A percentile compares a stretch with the other conserved stretches of the same genome.
phyloP scores from a whole-genome alignment of 306 rosid genomes.

The Mimosa pudica region DNA sequence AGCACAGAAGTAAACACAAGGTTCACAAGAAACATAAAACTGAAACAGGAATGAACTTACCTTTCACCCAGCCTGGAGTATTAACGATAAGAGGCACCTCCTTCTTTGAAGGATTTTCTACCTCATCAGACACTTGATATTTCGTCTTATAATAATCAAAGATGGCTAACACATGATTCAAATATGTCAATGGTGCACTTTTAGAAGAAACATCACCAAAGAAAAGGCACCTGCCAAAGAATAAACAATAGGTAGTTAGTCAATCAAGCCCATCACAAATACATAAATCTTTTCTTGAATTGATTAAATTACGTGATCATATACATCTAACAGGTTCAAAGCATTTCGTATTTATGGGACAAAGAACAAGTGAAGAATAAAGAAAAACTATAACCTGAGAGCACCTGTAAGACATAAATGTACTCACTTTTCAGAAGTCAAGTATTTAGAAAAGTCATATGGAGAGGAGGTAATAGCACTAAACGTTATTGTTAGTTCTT shows the following conservation, averaged over 20 bases:
- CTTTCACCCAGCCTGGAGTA: constrained; percentile 98
- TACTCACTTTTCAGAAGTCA: not conserved
- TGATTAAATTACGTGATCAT: constrained; percentile 1
- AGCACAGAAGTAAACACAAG: constrained; percentile 25
- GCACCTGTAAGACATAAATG: not conserved
- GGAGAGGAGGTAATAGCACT: not conserved
- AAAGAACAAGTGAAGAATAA: not conserved
- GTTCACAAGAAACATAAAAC: constrained; percentile 10
- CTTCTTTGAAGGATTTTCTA: constrained; percentile 41
- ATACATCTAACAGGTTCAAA: constrained; percentile 13
- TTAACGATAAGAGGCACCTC: constrained; percentile 81
- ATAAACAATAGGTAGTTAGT: constrained; percentile 30
- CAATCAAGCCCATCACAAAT: constrained; percentile 31
- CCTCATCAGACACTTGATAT: constrained; percentile 42
- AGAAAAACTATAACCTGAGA: constrained; percentile 1
- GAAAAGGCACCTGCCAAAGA: constrained; percentile 66
- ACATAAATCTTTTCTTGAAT: constrained; percentile 20
- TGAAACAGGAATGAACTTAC: constrained; percentile 40
- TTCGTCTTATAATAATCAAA: constrained; percentile 62
- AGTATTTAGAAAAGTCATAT: too few species aligned
- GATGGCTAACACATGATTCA: constrained; percentile 50
- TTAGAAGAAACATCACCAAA: constrained; percentile 85
- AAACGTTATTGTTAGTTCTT: not conserved
- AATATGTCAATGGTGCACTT: constrained; percentile 67
- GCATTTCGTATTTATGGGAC: constrained; percentile 16